Conservation (phyloP, 2,329 filamentous ascomycete genomes). For the Aureobasidium sp. region DNA sequence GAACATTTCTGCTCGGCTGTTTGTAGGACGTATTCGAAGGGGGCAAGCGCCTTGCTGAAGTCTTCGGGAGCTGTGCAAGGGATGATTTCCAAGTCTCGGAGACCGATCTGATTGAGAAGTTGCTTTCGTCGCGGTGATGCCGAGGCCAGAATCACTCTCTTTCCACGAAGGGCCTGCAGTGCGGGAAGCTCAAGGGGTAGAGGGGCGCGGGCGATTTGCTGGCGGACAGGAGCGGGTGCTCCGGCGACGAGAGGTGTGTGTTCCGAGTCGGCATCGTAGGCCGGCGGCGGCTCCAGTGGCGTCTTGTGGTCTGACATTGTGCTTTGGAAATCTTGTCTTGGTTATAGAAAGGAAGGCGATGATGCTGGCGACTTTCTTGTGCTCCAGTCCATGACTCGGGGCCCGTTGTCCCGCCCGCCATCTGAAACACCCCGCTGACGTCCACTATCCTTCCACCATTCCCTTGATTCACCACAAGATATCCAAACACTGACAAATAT, state of each 20-base stretch:
- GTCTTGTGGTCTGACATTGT: slow-evolving; percentile 23
- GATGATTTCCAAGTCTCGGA: slow-evolving; percentile 72
- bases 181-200: slow-evolving; percentile 72
- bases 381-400: not conserved
- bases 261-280: slow-evolving; percentile 29
- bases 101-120: slow-evolving; percentile 68
- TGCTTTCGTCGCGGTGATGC: slow-evolving; percentile 77
- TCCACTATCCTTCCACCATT: not conserved
- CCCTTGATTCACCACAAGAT: too few species aligned
- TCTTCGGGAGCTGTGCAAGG: slow-evolving; percentile 81
- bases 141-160: slow-evolving; percentile 82
- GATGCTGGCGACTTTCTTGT: not conserved
- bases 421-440: not conserved
- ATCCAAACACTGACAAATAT: not conserved
- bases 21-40: slow-evolving; percentile 83
- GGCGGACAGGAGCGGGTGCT: slow-evolving; percentile 17
- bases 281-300: slow-evolving; percentile 35
- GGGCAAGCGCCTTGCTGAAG: slow-evolving; percentile 68
- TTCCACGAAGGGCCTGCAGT: slow-evolving; percentile 64
- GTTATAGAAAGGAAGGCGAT: not conserved
- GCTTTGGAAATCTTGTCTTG: not conserved
- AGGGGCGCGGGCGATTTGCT: slow-evolving; percentile 38
- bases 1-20: slow-evolving; percentile 80
- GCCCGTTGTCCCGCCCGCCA: not conserved
- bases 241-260: slow-evolving; percentile 15